Percentiles rank a stretch among this genome's conserved stretches.
Evolutionary conservation across 2,329 filamentous ascomycete genomes (phyloP).

Genomic region (Pochonia chlamydosporia): DNA sequence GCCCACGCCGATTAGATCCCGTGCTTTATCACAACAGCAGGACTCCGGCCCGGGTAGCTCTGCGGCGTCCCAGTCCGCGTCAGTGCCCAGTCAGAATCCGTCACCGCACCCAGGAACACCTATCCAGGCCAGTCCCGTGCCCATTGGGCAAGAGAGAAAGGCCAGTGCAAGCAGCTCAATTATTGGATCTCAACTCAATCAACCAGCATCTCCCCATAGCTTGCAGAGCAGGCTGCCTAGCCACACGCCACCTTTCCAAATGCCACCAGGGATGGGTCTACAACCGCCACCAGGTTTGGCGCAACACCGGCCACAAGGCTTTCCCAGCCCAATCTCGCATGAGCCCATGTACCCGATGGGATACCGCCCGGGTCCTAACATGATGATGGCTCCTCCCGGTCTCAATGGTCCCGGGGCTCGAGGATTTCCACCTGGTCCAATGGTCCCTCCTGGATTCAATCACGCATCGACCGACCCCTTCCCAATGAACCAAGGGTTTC

Average conservation of each 20-base stretch:
- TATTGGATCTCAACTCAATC: conserved; percentile 23
- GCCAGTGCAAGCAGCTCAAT: conserved; percentile 39
- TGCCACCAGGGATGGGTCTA: conserved; percentile 50
- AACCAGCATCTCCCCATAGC: conserved; percentile 53
- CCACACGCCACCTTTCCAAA: conserved; percentile 44
- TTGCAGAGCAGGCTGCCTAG: conserved; percentile 26
- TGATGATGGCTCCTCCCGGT: conserved; percentile 46
- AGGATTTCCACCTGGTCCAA: conserved; percentile 33
- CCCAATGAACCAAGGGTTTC: conserved; percentile 22
- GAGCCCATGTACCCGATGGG: conserved; percentile 41
- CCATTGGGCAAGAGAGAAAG: conserved; percentile 59
- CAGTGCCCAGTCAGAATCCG: conserved; percentile 47
- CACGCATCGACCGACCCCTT: conserved; percentile 25
- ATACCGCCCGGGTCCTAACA: conserved; percentile 39
- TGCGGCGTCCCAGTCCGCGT: conserved; percentile 59
- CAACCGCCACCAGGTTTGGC: conserved; percentile 34
- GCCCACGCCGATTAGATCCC: conserved; percentile 69
- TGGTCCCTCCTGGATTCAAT: conserved; percentile 32
- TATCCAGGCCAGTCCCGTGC: conserved; percentile 58
- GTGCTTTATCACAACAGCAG: conserved; percentile 78
- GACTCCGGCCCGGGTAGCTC: conserved; percentile 64
- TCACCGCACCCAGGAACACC: conserved; percentile 59
- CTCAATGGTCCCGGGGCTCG: conserved; percentile 39
- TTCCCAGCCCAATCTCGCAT: conserved; percentile 54
- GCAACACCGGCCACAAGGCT: conserved; percentile 36